These are phyloP conservation scores for Thielaviopsis punctulata DNA, from an alignment of 2,329 filamentous ascomycete species.

Conservation along the genomic window DNA sequence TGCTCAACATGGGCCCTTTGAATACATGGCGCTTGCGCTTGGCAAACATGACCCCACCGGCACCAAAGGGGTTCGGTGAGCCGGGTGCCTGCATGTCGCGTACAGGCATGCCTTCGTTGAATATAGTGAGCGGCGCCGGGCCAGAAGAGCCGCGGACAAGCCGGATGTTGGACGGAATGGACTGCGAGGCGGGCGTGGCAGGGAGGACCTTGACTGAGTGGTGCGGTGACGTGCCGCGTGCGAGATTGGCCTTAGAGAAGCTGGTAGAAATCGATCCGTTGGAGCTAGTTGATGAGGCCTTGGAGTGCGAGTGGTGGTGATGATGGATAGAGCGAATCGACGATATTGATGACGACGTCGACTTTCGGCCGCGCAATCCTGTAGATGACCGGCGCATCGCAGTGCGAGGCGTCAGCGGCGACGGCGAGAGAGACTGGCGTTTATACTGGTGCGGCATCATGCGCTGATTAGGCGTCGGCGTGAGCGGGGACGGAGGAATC, in stretches of 20 bases:
- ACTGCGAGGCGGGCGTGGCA: conserved; percentile 57
- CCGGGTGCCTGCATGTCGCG: conserved; percentile 25
- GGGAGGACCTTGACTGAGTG: conserved; percentile 90
- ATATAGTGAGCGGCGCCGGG: conserved; percentile 32
- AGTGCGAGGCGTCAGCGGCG: conserved; percentile 73
- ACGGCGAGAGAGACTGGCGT: conserved; percentile 69
- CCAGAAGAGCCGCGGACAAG: conserved; percentile 47
- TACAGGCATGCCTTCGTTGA: conserved; percentile 39
- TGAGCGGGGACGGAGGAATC: conserved; percentile 3
- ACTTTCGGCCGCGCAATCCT: conserved; percentile 79
- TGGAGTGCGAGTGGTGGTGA: conserved; percentile 74
- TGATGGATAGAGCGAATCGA: conserved; percentile 85
- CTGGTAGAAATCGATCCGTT: conserved; percentile 53
- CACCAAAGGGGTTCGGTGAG: conserved; percentile 41
- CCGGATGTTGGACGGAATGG: conserved; percentile 74
- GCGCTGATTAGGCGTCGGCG: conserved; percentile 6
- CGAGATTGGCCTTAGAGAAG: conserved; percentile 48
- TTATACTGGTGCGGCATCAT: conserved; percentile 28
- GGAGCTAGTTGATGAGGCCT: conserved; percentile 83
- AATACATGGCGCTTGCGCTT: conserved; percentile 68
- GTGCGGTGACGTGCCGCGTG: conserved; percentile 58
- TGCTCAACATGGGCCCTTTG: conserved; percentile 56
- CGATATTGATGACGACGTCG: conserved; percentile 86
- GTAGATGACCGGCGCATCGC: conserved; percentile 68
- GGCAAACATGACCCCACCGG: conserved; percentile 53